Conservation (phyloP, 2,329 filamentous ascomycete species). For the Elsinoe perseae region DNA sequence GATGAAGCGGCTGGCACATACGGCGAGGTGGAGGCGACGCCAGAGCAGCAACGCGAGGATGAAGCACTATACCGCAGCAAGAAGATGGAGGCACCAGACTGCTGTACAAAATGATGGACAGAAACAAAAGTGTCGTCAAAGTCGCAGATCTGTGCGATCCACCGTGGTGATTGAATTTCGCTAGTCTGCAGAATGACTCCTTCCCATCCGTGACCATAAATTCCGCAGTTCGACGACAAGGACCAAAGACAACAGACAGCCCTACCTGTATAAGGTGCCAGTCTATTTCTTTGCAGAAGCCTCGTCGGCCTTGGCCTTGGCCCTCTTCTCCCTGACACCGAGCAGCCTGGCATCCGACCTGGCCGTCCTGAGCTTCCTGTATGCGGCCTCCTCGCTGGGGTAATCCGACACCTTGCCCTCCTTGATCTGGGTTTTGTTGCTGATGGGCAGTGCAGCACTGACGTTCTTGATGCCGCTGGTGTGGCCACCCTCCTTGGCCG, state of each 20-base stretch:
- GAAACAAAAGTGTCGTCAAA: not conserved
- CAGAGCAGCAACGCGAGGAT: slow-evolving; percentile 15
- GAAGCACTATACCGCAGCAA: not conserved
- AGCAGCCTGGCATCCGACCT: slow-evolving; percentile 74
- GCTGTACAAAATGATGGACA: not conserved
- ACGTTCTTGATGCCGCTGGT: slow-evolving; percentile 37
- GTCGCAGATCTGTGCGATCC: slow-evolving; percentile 8
- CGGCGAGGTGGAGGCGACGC: slow-evolving; percentile 21
- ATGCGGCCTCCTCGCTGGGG: slow-evolving; percentile 74
- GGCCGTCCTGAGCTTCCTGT: slow-evolving; percentile 73
- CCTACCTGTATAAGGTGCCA: not conserved
- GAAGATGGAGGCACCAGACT: slow-evolving; percentile 14
- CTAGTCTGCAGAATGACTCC: slow-evolving; percentile 12
- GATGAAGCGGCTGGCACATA: slow-evolving; percentile 38
- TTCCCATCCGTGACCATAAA: slow-evolving; percentile 9
- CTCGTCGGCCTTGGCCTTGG: slow-evolving; percentile 77
- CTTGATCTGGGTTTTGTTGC: slow-evolving; percentile 62
- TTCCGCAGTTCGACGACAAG: slow-evolving; percentile 5
- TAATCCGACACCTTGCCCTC: slow-evolving; percentile 68
- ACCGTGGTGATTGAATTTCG: not conserved
- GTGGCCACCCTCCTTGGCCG: slow-evolving; percentile 52
- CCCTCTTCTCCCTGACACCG: slow-evolving; percentile 88
- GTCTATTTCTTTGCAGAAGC: slow-evolving; percentile 77
- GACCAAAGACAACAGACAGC: not conserved
- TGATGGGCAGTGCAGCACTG: slow-evolving; percentile 60